These are phyloP conservation scores for Scedosporium apiospermum DNA, from an alignment of 2,329 filamentous ascomycete species.

Conservation along the genomic window DNA sequence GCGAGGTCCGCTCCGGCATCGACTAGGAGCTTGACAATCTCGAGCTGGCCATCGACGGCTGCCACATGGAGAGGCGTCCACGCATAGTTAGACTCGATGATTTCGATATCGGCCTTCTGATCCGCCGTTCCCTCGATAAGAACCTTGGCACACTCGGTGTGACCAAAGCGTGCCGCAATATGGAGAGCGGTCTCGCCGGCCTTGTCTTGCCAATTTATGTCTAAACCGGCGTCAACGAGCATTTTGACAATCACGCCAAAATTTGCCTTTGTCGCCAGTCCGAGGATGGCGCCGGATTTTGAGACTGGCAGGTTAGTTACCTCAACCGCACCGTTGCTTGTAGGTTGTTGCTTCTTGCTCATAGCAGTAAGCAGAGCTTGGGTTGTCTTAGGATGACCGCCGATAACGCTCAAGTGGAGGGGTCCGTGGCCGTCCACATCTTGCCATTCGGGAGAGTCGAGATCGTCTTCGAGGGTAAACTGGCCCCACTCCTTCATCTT, in stretches of 20 bases:
- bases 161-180: slow-evolving; percentile 80
- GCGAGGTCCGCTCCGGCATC: slow-evolving; percentile 68
- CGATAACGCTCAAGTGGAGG: slow-evolving; percentile 84
- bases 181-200: slow-evolving; percentile 88
- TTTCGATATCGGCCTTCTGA: slow-evolving; percentile 67
- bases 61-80: slow-evolving; percentile 97
- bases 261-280: slow-evolving; percentile 80
- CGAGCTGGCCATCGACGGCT: slow-evolving; percentile 75
- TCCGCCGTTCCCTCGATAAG: slow-evolving; percentile 60
- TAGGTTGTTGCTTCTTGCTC: neutral
- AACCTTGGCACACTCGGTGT: slow-evolving; percentile 68
- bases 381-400: slow-evolving; percentile 81
- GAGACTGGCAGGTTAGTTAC: slow-evolving; percentile 47
- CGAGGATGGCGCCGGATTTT: slow-evolving; percentile 79
- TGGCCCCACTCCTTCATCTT: slow-evolving; percentile 84
- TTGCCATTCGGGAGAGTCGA: slow-evolving; percentile 83
- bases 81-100: slow-evolving; percentile 73
- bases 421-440: slow-evolving; percentile 87
- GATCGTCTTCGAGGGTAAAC: slow-evolving; percentile 74
- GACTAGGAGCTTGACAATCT: slow-evolving; percentile 67
- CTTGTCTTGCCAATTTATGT: slow-evolving; percentile 88
- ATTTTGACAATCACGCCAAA: slow-evolving; percentile 77
- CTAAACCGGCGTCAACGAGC: slow-evolving; percentile 79
- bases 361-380: slow-evolving; percentile 51
- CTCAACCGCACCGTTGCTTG: slow-evolving; percentile 23